Evolutionary conservation across 345 rosid species (phyloP), one percentile per base, ranked within the genome.

Genomic region (Pseudoturritis turrita): DNA sequence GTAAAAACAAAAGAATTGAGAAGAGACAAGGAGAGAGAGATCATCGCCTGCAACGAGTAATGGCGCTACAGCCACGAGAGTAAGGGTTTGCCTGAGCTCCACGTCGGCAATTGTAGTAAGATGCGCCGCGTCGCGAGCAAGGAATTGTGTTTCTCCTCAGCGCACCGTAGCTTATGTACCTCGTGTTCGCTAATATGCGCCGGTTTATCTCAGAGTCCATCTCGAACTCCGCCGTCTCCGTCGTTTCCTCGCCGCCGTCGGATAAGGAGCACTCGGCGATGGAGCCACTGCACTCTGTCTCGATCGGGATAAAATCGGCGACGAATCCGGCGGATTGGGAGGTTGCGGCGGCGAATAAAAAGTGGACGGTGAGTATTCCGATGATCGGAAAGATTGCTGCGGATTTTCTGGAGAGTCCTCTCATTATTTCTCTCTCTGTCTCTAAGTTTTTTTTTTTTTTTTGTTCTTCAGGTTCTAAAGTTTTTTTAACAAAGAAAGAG

Each of bases 71-170:
- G 10, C 88, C 93, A 53, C 96, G 96, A 31, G 76, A 41, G 78
- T 91, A 95, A 39, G 96, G 97, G 40, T 95, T 95, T 5, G 91
- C 97, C 71, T 74, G 81, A 18, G 78, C 90, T 1, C 96, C 97
- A 44, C 79, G 78, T 51, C 62, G 78, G 82, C 99, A 95, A 68
- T 89, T 88, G 73, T 89, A 95, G 82, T 95, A 95, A 65, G 97
- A 89, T 18, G 93, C 86, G 21, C 99, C 96, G 8, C 96, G 89
- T 7, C 88, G 59, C 0, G 97, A 95, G 83, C 99, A 95, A 3
- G 99, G 96, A 0, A 89, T 86, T 18, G 73, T 72, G 88, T 85
- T 81, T 76, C 88, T 80, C 87, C 81, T 77, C 61, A 95, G 87
- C 44, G 97, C 95, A 26, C 90, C 93, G 78, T 89, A 89, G 93